These are phyloP conservation scores for Pseudopithomyces maydicus DNA, from an alignment of 2,329 filamentous ascomycete species.

Conservation along the genomic window DNA sequence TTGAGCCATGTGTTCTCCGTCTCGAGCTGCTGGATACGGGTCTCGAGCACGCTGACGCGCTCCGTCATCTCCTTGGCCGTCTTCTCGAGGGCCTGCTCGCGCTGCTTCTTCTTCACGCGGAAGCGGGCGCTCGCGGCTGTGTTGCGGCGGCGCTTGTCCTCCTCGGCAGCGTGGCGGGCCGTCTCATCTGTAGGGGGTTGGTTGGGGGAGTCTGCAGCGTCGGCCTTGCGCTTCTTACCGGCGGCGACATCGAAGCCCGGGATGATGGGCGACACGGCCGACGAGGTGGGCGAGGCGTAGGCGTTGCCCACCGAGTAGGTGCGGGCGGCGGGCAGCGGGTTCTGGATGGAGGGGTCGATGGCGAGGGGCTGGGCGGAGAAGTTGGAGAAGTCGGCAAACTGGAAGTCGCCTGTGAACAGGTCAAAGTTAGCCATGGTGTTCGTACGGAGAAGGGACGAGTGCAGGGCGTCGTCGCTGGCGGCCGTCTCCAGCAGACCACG, in stretches of 20 bases:
- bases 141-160: constrained; percentile 60
- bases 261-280: constrained; percentile 35
- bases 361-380: constrained; percentile 37
- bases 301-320: constrained; percentile 21
- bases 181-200: constrained; percentile 50
- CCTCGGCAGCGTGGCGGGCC: constrained; percentile 54
- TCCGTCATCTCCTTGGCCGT: constrained; percentile 57
- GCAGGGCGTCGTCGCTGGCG: constrained; percentile 13
- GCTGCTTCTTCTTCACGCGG: constrained; percentile 62
- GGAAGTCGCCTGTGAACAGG: constrained; percentile 48
- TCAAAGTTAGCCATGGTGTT: constrained; percentile 43
- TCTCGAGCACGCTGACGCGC: constrained; percentile 51
- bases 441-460: constrained; percentile 6
- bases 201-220: constrained; percentile 34
- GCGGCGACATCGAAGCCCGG: constrained; percentile 32
- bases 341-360: constrained; percentile 37
- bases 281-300: constrained; percentile 33
- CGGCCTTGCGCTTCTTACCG: constrained; percentile 55
- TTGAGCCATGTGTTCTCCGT: constrained; percentile 60
- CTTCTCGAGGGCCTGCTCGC: constrained; percentile 58
- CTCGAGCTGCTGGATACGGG: constrained; percentile 55
- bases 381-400: constrained; percentile 53
- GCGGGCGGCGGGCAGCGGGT: constrained; percentile 28
- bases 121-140: constrained; percentile 59
- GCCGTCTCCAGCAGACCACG: constrained; percentile 20